Base-by-base conservation (phyloP, 495 filamentous ascomycete species). In the Lineolata rhizophorae region DNA sequence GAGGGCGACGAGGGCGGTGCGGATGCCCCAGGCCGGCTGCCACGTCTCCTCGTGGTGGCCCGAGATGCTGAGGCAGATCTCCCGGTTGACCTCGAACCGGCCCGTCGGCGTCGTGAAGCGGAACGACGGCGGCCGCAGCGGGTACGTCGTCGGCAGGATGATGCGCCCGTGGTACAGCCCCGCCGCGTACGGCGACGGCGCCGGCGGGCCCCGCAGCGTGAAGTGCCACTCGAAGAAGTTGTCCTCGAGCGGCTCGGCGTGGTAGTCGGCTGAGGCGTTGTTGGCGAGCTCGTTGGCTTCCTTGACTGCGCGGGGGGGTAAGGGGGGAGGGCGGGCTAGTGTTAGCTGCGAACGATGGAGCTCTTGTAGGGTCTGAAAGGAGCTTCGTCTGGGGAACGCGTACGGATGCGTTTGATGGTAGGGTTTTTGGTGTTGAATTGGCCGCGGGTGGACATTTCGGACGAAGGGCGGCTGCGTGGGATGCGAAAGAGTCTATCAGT, bases 171-270 rank as follows among this genome's bases (percentile, higher is more conserved):
- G 87, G 61, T 97, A 97, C 44, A 91, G 63, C 15, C 87, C 87
- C 5, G 47, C 42, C 13, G 68, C 61, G 61, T 85, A 97, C 19
- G 76, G 63, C n/a, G 69, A 65, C 14, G 78, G 76, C 6, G 63
- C 57, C 0, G 87, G 87, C 0, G 87, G 87, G 1, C 87, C 87
- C 30, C 70, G 67, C n/a, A 97, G 57, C 0, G 87, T 97, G 65
- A 97, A 97, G 64, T 97, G 87, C 87, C 87, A 97, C 58, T 94
- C 85, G 60, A 92, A 91, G 38, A 97, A 76, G 57, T 93, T 80
- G 29, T 65, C 55, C 45, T 92, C 80, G 41, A 82, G 64, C 2
- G 87, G 87, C 2, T 63, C 48, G 27, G 87, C 87, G 45, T 73
- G 66, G 55, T 79, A 82, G 55, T 84, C 78, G 15, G 80, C 60